These are phyloP conservation scores for Solanum appendiculatum DNA, from an alignment of 257 asterid species.

Conservation along the genomic window DNA sequence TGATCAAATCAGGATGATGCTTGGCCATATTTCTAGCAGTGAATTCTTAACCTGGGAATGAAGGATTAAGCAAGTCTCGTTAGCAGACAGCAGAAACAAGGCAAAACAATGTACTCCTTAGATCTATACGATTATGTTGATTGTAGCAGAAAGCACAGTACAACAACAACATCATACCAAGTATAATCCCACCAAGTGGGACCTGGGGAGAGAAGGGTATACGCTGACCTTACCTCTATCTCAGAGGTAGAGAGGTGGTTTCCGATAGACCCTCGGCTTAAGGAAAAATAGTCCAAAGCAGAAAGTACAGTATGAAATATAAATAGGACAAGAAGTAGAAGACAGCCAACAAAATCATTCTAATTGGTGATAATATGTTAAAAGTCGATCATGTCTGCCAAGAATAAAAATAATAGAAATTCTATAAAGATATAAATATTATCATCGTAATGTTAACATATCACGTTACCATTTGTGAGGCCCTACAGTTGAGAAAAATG, in stretches of 20 bases:
- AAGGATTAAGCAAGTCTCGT: neutral
- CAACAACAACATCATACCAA: too few relatives aligned
- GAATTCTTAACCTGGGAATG: neutral
- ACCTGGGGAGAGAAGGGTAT: too few relatives aligned
- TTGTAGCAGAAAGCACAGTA: neutral
- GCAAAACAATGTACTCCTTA: neutral
- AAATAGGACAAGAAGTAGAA: neutral
- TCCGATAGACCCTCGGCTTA: too few relatives aligned
- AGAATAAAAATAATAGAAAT: too few relatives aligned
- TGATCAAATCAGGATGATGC: slow-evolving; percentile 88
- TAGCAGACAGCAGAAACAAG: neutral
- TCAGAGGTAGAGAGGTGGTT: too few relatives aligned
- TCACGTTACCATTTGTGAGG: neutral
- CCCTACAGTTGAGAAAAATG: neutral
- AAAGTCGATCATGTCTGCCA: neutral
- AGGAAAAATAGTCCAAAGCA: neutral
- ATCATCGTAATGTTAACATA: neutral
- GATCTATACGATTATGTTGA: neutral
- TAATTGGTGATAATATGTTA: neutral
- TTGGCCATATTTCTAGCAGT: slow-evolving; percentile 48
- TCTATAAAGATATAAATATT: neutral
- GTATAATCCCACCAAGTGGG: too few relatives aligned
- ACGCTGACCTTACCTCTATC: too few relatives aligned
- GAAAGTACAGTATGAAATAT: neutral
- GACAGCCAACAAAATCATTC: neutral